Evolutionary conservation across 371 early-diverging fungal species (phyloP).

Genomic region (Zopfochytrium polystomum): DNA sequence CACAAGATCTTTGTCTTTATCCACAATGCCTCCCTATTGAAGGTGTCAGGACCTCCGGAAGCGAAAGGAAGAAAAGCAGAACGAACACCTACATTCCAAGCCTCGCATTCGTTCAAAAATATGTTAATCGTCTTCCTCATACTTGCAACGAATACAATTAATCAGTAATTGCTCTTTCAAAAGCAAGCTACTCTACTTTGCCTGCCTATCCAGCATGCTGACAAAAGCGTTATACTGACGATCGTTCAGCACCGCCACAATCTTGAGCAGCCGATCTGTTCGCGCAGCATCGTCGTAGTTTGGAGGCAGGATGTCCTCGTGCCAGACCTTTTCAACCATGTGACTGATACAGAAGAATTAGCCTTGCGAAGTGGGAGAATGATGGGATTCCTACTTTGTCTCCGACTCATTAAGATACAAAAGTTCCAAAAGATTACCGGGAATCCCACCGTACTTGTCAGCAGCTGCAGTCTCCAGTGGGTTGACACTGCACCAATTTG

Average conservation of each 20-base stretch:
- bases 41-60: not conserved
- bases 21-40: slow-evolving; percentile 46
- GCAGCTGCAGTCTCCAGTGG: slow-evolving; percentile 24
- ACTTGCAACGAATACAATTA: slow-evolving; percentile 16
- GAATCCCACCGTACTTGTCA: slow-evolving; percentile 76
- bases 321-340: slow-evolving; percentile 62
- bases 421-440: slow-evolving; percentile 67
- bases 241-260: slow-evolving; percentile 49
- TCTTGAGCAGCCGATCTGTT: slow-evolving; percentile 56
- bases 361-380: too few species aligned
- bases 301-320: slow-evolving; percentile 56
- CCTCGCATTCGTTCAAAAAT: slow-evolving; percentile 54
- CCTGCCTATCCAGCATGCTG: slow-evolving; percentile 54
- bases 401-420: slow-evolving; percentile 80
- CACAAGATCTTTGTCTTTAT: slow-evolving; percentile 26
- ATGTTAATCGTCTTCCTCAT: slow-evolving; percentile 45
- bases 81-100: slow-evolving; percentile 43
- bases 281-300: slow-evolving; percentile 52
- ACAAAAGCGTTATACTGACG: slow-evolving; percentile 56
- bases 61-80: not conserved
- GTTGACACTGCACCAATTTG: slow-evolving; percentile 9
- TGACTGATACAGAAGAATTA: too few species aligned
- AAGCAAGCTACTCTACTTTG: slow-evolving; percentile 32
- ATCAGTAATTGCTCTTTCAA: too few species aligned
- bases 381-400: slow-evolving; percentile 51